These are phyloP conservation scores for Gillenia trifoliata DNA, from an alignment of 306 rosid genomes.

Conservation along the genomic window DNA sequence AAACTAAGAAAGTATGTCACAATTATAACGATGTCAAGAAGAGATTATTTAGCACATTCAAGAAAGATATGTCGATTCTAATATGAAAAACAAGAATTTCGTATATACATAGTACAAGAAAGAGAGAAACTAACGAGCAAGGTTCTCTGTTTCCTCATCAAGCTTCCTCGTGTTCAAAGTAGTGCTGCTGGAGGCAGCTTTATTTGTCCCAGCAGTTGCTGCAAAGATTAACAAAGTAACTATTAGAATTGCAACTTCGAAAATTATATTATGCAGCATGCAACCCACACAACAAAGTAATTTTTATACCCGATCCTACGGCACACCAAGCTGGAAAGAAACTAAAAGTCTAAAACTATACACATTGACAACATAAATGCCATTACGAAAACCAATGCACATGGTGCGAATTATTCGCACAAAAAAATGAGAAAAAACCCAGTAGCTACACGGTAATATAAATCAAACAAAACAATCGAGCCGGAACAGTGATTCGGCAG, in stretches of 20 bases:
- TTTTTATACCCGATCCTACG: not conserved
- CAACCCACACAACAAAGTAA: not conserved
- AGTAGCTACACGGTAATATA: not conserved
- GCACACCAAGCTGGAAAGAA: not conserved
- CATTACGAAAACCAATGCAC: no score
- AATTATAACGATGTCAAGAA: not conserved
- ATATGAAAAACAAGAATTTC: not conserved
- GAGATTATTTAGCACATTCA: not conserved
- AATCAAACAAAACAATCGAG: not conserved
- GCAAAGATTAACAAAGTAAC: conserved; percentile 6
- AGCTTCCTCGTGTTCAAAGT: conserved; percentile 80
- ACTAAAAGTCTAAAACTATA: not conserved
- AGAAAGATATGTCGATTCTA: not conserved
- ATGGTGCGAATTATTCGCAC: no score
- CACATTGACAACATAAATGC: not conserved
- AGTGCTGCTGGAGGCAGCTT: conserved; percentile 80
- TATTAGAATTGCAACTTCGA: not conserved
- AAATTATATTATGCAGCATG: not conserved
- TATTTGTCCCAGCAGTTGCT: conserved; percentile 78
- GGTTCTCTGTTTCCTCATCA: conserved; percentile 80
- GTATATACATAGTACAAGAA: not conserved
- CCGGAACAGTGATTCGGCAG: not conserved
- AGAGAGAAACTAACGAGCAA: conserved; percentile 53
- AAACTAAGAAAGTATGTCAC: not conserved
- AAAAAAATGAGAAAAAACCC: not conserved